Conservation (phyloP, 345 rosid genomes). For the Aethionema arabicum region DNA sequence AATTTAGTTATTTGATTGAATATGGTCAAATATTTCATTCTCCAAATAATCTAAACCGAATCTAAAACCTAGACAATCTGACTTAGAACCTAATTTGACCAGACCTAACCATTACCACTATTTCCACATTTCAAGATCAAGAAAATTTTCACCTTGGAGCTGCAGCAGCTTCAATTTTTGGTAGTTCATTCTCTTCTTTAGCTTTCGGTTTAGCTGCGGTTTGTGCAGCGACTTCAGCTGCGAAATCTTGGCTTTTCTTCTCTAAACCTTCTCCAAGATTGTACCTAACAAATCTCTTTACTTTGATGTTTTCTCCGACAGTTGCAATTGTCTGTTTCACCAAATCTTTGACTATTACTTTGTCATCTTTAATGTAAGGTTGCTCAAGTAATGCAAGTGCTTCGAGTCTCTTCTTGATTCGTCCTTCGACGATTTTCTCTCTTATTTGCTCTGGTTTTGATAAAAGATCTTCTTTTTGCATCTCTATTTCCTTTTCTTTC, state of each 20-base stretch:
- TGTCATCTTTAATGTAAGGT: constrained; percentile 89
- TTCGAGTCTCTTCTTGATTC: constrained; percentile 84
- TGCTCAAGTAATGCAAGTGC: constrained; percentile 92
- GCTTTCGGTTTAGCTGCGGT: constrained; percentile 59
- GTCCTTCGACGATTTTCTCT: constrained; percentile 85
- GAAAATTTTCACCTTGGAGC: constrained; percentile 52
- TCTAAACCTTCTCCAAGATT: constrained; percentile 93
- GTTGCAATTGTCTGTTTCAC: constrained; percentile 93
- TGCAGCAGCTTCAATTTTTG: constrained; percentile 48
- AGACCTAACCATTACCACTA: too few relatives aligned
- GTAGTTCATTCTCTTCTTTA: constrained; percentile 50
- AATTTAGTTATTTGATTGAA: too few relatives aligned
- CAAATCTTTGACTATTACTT: constrained; percentile 79
- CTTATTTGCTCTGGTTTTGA: constrained; percentile 92
- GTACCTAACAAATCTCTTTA: constrained; percentile 75
- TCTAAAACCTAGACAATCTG: too few relatives aligned
- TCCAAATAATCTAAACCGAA: too few relatives aligned
- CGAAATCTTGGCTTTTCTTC: constrained; percentile 93
- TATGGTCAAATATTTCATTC: too few relatives aligned
- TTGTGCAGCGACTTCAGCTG: constrained; percentile 97
- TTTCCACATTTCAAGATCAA: neutral
- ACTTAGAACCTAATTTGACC: too few relatives aligned
- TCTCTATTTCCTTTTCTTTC: constrained; percentile 87
- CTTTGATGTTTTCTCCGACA: constrained; percentile 90
- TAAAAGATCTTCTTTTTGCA: constrained; percentile 93